Evolutionary conservation across 805 yeast species (phyloP), one percentile per base, ranked within the genome.

Genomic region (Candida orba): DNA sequence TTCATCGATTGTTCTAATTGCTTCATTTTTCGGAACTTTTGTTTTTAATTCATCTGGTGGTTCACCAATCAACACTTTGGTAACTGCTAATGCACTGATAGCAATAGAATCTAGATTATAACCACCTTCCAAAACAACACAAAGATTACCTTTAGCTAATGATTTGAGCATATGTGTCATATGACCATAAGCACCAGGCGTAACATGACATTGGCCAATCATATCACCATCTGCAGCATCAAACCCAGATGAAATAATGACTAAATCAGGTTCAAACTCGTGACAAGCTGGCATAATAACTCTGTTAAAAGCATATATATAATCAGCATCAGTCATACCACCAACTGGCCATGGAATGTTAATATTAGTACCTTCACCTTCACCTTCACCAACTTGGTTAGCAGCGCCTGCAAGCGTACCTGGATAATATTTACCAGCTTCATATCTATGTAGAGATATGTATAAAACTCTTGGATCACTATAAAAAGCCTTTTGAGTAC

Each of bases 151-250:
- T 54, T 76, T 76, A 3, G 97, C 96, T 36, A 93, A 66, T 34
- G 87, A 78, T 64, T 90, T 90, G 51, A 93, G 69, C 80, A 81
- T 73, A 58, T 89, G 95, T 4, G 97, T 86, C 96, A 93, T 89
- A 50, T 89, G 90, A 8, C 96, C 97, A 61, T 93, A 93, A 13
- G 96, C 96, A 33, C 89, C 84, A 2, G 99, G 99, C 0, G 96
- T 75, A 2, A 93, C 95, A 60, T 87, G 95, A 62, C 97, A 93
- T 38, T 91, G 95, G 10, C 99, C 99, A 50, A 93, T 86, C 46
- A 88, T 82, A 64, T 93, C 99, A 47, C 98, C 98, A 56, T 87
- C 96, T 1, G 99, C 99, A 18, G 99, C 99, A 66, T 93, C 99
- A 56, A 93, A 93, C 0, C 99, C 99, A 1, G 98, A 81, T 17